phyloP scores from a whole-genome alignment of 2,329 filamentous ascomycete species.

The Talaromyces sp. region DNA sequence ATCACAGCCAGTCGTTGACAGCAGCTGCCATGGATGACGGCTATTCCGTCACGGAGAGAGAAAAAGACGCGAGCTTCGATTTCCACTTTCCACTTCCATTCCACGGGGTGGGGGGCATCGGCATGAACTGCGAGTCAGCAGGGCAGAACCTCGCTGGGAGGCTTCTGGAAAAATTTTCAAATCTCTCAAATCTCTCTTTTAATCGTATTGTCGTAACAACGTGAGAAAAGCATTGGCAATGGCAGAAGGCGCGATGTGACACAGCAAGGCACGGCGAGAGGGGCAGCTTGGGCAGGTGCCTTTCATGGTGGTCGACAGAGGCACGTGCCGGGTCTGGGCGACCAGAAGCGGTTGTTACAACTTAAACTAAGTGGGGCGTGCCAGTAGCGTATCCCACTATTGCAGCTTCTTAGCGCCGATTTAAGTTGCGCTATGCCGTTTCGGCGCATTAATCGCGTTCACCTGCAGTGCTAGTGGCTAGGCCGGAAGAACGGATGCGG shows the following conservation, averaged over 20 bases:
- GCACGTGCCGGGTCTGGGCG: background rate
- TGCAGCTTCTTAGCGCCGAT: background rate
- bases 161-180: background rate
- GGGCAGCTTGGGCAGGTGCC: background rate
- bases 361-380: background rate
- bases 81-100: background rate
- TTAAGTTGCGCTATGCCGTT: background rate
- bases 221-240: background rate
- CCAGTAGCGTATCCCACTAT: background rate
- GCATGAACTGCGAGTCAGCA: background rate
- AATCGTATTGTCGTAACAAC: background rate
- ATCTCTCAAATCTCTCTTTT: background rate
- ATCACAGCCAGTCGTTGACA: background rate
- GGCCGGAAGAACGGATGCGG: background rate
- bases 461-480: background rate
- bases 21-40: background rate
- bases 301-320: background rate
- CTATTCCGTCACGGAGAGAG: background rate
- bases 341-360: background rate
- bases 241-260: background rate
- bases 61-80: background rate
- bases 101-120: no score
- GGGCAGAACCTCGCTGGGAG: background rate
- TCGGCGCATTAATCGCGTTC: background rate
- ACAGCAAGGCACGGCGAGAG: background rate